Base-by-base conservation (phyloP, 495 filamentous ascomycete genomes). In the Filosporella fistucella region DNA sequence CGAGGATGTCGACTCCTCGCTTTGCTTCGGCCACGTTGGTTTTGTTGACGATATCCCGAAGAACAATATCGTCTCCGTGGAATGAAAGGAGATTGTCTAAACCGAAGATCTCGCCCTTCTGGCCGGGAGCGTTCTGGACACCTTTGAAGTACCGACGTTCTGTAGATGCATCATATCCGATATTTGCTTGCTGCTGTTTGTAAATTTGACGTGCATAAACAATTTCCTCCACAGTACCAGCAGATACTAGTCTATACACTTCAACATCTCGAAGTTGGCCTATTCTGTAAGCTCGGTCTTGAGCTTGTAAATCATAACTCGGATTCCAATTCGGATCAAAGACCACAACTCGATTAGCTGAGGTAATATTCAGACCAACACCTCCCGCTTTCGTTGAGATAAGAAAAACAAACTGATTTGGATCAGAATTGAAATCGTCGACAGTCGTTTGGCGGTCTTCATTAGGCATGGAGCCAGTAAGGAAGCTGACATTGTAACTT, bases 311-410 rank as follows among this genome's bases (percentile, higher is more conserved):
- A 56, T 98, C 52, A 41, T 63, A 65, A 16, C 86, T 77, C 3
- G 93, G 93, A 49, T 98, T 98, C 93, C 93, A 98, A 59, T 96
- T 95, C 0, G 93, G 93, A 60, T 98, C 93, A 30, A 96, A 85
- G 28, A 98, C 88, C 16, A 98, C 93, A 9, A 98, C 91, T 64
- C 97, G 97, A 68, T 98, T 98, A 10, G 93, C 93, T 0, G 88
- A 91, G 3, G 93, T 96, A 62, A 98, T 98, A 59, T 98, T 98
- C 8, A 97, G 70, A 0, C 91, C 91, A 7, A 74, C 65, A 21
- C 56, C 48, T 37, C 93, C 93, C 13, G 93, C 89, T 60, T 86
- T 88, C 16, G 93, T 97, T 14, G 86, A 91, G 55, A 98, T 97
- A 35, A 98, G 71, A 60, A 98, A 98, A 16, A 96, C 90, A 56